phyloP scores from a whole-genome alignment of 148 eudicot genomes.

The Rhododendron vialii region DNA sequence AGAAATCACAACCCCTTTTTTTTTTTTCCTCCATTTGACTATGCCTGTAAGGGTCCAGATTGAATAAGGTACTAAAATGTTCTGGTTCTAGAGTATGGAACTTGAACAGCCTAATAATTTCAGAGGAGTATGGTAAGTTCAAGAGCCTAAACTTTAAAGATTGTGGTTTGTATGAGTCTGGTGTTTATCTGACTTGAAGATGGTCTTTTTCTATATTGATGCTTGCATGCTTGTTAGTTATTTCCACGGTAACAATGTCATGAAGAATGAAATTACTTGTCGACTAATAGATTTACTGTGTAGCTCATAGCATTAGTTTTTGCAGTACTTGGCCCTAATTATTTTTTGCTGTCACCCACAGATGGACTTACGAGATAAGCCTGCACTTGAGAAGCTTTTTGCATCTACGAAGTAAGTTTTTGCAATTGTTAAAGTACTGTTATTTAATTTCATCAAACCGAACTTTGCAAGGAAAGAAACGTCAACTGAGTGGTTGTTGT shows the following conservation, averaged over 20 bases:
- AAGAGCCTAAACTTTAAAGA: not conserved
- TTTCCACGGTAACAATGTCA: not conserved
- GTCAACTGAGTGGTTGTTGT: not conserved
- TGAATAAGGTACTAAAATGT: not conserved
- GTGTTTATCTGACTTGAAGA: not conserved
- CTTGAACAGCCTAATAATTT: not conserved
- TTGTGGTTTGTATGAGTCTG: not conserved
- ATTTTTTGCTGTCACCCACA: conserved; percentile 26
- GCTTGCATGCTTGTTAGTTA: not conserved
- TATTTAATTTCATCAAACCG: not conserved
- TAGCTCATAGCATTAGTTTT: not conserved
- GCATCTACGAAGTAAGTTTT: conserved; percentile 65
- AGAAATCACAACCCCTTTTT: not conserved
- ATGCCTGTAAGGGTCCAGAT: not conserved
- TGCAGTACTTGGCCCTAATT: not conserved
- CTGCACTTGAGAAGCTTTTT: conserved; percentile 76
- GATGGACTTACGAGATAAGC: conserved; percentile 84
- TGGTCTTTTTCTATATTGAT: not conserved
- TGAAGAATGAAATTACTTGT: not conserved
- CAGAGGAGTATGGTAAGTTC: not conserved
- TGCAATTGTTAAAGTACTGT: not conserved
- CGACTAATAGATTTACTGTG: not conserved
- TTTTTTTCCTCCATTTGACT: not conserved
- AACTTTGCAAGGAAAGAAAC: not conserved
- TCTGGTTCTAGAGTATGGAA: not conserved